Percentiles rank a stretch among this genome's conserved stretches.
Conservation (phyloP, 371 early-diverging fungal species). For the Amoeboaphelidium protococcarum region DNA sequence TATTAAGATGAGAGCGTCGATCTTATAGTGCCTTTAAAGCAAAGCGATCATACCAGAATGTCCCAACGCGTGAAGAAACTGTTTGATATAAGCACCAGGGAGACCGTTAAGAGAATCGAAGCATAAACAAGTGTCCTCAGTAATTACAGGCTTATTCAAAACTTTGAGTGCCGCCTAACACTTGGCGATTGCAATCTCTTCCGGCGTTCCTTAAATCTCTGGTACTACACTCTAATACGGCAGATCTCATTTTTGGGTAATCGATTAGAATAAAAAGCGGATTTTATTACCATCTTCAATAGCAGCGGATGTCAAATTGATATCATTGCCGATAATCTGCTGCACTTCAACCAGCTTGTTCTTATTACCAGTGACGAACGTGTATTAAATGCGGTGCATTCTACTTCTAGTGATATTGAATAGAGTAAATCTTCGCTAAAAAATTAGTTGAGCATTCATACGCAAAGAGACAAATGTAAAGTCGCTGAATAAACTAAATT, state of each 20-base stretch:
- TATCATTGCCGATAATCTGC: constrained; percentile 33
- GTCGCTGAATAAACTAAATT: no score
- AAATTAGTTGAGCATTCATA: no score
- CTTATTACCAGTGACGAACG: constrained; percentile 56
- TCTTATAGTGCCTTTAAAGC: no score
- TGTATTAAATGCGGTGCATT: no score
- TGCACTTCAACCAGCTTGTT: constrained; percentile 76
- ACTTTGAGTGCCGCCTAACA: constrained; percentile 38
- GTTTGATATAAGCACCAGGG: constrained; percentile 79
- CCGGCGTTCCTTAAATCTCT: constrained; percentile 53
- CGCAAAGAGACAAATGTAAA: no score
- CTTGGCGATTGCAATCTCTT: constrained; percentile 48
- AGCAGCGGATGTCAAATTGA: constrained; percentile 11
- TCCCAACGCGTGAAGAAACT: constrained; percentile 63
- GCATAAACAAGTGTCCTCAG: constrained; percentile 78
- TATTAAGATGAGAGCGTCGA: no score
- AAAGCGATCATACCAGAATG: constrained; percentile 21
- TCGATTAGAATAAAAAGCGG: constrained; percentile 12
- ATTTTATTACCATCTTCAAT: not conserved
- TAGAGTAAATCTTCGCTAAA: no score
- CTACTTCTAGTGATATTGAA: no score
- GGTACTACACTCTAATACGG: constrained; percentile 22
- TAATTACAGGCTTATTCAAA: constrained; percentile 30
- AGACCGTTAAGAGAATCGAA: constrained; percentile 75
- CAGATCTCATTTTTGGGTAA: constrained; percentile 36